phyloP scores from a whole-genome alignment of 2,329 filamentous ascomycete species.

The Colletotrichum somersetense region DNA sequence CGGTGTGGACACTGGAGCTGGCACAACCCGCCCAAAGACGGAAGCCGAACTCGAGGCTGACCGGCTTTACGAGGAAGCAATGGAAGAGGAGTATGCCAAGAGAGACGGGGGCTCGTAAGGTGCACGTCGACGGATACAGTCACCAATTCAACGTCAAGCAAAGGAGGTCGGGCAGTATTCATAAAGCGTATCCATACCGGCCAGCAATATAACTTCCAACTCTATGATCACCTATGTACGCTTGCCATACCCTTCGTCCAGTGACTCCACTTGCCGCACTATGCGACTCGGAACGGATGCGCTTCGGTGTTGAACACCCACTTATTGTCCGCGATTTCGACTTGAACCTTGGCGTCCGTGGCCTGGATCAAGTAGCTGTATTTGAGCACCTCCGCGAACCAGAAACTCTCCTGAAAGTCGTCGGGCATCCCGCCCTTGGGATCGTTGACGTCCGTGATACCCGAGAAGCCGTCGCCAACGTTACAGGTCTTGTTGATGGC shows the following conservation, averaged over 20 bases:
- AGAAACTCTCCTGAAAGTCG: conserved; percentile 88
- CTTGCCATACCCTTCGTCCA: background rate
- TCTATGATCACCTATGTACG: background rate
- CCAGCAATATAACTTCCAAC: conserved; percentile 6
- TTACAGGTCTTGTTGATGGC: conserved; percentile 74
- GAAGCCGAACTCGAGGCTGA: conserved; percentile 64
- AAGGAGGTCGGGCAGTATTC: conserved; percentile 9
- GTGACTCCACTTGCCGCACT: background rate
- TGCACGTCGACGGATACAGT: background rate
- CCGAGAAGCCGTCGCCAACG: conserved; percentile 75
- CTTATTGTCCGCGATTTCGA: conserved; percentile 61
- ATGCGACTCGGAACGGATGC: conserved; percentile 54
- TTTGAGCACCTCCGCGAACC: conserved; percentile 90
- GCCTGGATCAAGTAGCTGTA: conserved; percentile 82
- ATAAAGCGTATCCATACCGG: conserved; percentile 14
- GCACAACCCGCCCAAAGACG: conserved; percentile 61
- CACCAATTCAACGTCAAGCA: background rate
- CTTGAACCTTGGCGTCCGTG: conserved; percentile 67
- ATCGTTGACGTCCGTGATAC: conserved; percentile 75
- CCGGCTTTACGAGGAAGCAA: conserved; percentile 62
- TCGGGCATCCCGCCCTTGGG: conserved; percentile 69
- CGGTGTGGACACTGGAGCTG: conserved; percentile 63
- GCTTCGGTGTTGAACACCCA: conserved; percentile 66
- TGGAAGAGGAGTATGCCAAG: conserved; percentile 70
- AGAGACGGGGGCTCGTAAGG: conserved; percentile 62